Conservation (phyloP, 371 early-diverging fungal species). For the Syncephalastrum racemosum region DNA sequence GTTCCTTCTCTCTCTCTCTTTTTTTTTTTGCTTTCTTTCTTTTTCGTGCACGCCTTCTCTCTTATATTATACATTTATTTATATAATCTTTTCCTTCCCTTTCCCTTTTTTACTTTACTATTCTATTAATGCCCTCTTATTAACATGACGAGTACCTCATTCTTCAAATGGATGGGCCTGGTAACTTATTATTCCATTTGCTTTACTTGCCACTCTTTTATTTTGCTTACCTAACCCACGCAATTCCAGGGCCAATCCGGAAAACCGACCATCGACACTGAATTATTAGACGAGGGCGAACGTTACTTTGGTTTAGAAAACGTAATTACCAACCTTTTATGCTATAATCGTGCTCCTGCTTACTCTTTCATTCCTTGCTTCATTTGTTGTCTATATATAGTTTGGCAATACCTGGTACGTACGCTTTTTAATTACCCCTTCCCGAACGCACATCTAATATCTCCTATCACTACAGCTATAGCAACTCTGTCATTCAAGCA, state of each 20-base stretch:
- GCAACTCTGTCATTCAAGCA: constrained; percentile 95
- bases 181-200: constrained; percentile 32
- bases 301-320: constrained; percentile 89
- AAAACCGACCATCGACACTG: constrained; percentile 36
- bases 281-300: constrained; percentile 56
- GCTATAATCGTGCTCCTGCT: not conserved
- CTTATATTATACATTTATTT: too few species aligned
- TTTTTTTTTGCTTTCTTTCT: too few species aligned
- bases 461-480: constrained; percentile 63
- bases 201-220: constrained; percentile 13
- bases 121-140: constrained; percentile 11
- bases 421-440: not conserved
- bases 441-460: constrained; percentile 6
- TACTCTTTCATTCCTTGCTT: not conserved
- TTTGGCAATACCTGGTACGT: constrained; percentile 90
- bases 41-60: too few species aligned
- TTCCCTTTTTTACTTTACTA: too few species aligned
- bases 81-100: too few species aligned
- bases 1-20: too few species aligned
- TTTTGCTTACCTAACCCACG: constrained; percentile 10
- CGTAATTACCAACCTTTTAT: constrained; percentile 50
- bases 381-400: constrained; percentile 38
- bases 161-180: constrained; percentile 88
- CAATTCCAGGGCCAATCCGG: constrained; percentile 41
- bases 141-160: constrained; percentile 61